These are phyloP conservation scores for Oryza punctata DNA, from an alignment of 176 grass and related monocot species.

Conservation along the genomic window DNA sequence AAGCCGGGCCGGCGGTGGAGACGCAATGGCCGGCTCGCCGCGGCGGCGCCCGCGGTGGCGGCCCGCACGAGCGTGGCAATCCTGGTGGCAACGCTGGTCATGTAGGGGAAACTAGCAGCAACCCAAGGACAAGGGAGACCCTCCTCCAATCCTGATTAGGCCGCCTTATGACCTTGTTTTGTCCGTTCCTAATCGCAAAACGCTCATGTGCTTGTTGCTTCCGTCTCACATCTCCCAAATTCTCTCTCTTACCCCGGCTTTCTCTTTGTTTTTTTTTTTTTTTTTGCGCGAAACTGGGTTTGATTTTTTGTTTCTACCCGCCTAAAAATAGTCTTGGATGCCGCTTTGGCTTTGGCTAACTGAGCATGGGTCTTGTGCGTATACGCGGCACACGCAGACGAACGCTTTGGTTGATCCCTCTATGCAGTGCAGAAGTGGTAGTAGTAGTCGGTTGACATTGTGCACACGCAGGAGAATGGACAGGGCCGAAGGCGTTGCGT, in stretches of 20 bases:
- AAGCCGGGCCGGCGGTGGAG: not conserved
- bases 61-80: slow-evolving; percentile 37
- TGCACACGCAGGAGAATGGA: not conserved
- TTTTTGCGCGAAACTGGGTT: not conserved
- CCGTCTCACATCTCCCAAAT: not conserved
- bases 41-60: not conserved
- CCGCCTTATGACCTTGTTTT: slow-evolving; percentile 20
- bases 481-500: too few relatives aligned
- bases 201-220: slow-evolving; percentile 3
- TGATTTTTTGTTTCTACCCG: not conserved
- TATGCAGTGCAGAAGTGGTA: not conserved
- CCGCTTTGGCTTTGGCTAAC: not conserved
- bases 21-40: slow-evolving; percentile 18
- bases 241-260: not conserved
- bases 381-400: not conserved
- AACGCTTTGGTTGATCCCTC: too few relatives aligned
- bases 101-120: slow-evolving; percentile 29
- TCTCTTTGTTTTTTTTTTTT: not conserved
- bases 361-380: not conserved
- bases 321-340: not conserved
- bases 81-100: slow-evolving; percentile 40
- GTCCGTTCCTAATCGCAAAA: slow-evolving; percentile 24
- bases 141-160: slow-evolving; percentile 36
- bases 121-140: not conserved
- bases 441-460: not conserved